These are phyloP conservation scores for Pseudoturritis turrita DNA, from an alignment of 345 rosid genomes.

Conservation along the genomic window DNA sequence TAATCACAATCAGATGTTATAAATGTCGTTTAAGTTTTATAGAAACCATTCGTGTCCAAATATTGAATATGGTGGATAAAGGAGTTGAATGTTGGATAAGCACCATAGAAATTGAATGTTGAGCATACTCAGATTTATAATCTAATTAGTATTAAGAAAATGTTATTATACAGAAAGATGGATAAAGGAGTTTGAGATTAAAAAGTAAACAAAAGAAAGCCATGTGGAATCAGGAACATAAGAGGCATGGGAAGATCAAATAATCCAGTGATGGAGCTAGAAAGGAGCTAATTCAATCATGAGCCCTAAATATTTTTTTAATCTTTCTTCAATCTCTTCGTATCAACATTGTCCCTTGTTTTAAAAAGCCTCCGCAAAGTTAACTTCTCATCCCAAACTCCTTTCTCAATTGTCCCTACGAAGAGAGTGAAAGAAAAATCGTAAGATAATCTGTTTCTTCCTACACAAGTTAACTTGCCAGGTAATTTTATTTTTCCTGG, in stretches of 20 bases:
- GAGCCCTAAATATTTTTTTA: background rate
- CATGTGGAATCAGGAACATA: slow-evolving; percentile 22
- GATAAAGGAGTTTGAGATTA: background rate
- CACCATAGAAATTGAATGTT: background rate
- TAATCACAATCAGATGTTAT: background rate
- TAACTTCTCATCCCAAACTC: slow-evolving; percentile 6
- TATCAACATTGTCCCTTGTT: background rate
- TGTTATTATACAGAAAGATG: background rate
- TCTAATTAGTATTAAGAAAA: too few species aligned
- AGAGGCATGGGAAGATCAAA: slow-evolving; percentile 29
- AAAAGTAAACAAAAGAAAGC: slow-evolving; percentile 9
- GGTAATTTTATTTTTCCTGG: background rate
- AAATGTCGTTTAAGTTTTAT: background rate
- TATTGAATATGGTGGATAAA: too few species aligned
- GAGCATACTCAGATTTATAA: background rate
- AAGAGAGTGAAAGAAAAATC: background rate
- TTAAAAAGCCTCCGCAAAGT: slow-evolving; percentile 5
- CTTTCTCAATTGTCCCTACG: background rate
- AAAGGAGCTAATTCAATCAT: slow-evolving; percentile 19
- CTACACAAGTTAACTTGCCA: slow-evolving; percentile 9
- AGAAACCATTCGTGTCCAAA: background rate
- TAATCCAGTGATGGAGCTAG: slow-evolving; percentile 30
- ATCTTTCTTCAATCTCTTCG: slow-evolving; percentile 4
- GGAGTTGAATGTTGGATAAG: too few species aligned
- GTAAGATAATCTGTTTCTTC: background rate